Evolutionary conservation across 2,329 filamentous ascomycete genomes (phyloP), one percentile per base, ranked within the genome.

Genomic region (Pyrenophora teres): DNA sequence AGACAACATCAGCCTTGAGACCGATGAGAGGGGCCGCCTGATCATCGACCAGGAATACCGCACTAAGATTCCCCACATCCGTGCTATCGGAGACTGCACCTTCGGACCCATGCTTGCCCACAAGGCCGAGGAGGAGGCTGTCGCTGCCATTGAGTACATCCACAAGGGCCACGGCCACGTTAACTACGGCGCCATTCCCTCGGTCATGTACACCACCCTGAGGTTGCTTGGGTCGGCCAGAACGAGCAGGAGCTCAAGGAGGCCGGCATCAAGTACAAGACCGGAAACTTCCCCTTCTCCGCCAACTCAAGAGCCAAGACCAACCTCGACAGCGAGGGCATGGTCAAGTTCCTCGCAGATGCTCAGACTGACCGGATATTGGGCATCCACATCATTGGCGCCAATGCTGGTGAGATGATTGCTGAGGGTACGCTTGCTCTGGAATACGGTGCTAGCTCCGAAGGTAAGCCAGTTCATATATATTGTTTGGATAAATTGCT

Each of bases 151-250:
- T 58, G 94, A 99, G 79, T 97, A 92, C 82, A 94, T 99, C 78
- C 93, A 90, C 81, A 97, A 97, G 83, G 92, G 92, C 62, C 89
- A 95, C 77, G 94, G 94, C 52, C 94, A 99, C 78, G 94, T 99
- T 79, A 99, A 99, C 87, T 99, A 99, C 80, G 90, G 86, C 70
- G 90, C 89, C 76, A 99, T 99, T 73, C 94, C 94, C 62, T 94
- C 90, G 30, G 94, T 99, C 79, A 99, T 99, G 94, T 99, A 99
- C 85, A 97, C 94, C 88, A 97, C 80, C 94, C 94, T 30, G 94
- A 99, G 78, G 94, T 97, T 62, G 92, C 94, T 31, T 99, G 94
- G 94, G 94, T 99, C 40, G 94, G 94, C 52, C 92, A 97, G 82
- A 97, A 87, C 76, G 94, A 99, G 82, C 89, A 93, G 74, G 94